These are phyloP conservation scores for Ophiosphaerella korrae DNA, from an alignment of 2,329 filamentous ascomycete species.

Conservation along the genomic window DNA sequence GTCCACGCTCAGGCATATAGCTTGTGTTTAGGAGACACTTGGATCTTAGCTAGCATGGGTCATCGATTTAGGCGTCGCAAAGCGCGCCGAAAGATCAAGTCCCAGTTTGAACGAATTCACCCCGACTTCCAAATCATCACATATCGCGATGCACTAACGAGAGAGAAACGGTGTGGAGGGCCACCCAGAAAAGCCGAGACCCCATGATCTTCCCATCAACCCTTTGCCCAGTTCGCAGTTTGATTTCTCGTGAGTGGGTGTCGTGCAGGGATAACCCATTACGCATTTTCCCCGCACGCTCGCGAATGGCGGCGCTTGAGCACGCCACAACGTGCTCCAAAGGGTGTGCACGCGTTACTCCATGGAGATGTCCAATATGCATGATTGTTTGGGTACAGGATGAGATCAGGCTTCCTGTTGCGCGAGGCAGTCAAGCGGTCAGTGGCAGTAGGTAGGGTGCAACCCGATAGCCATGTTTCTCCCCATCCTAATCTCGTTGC, in stretches of 20 bases:
- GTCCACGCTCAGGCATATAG: too few relatives aligned
- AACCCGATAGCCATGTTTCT: too few relatives aligned
- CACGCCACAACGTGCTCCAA: conserved; percentile 13
- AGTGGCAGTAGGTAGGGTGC: too few relatives aligned
- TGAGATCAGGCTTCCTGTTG: too few relatives aligned
- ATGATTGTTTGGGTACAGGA: background rate
- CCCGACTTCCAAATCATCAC: too few relatives aligned
- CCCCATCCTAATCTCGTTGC: background rate
- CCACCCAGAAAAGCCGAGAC: background rate
- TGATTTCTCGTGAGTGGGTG: background rate
- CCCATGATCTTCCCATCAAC: conserved; percentile 1
- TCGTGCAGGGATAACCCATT: conserved; percentile 1
- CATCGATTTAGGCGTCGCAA: background rate
- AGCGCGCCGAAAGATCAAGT: conserved; percentile 1
- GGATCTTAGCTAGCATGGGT: too few relatives aligned
- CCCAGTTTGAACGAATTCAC: too few relatives aligned
- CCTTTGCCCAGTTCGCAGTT: background rate
- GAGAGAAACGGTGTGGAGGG: conserved; percentile 1
- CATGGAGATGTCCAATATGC: background rate
- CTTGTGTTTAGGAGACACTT: too few relatives aligned
- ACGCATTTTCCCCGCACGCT: conserved; percentile 6
- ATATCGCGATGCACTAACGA: too few relatives aligned
- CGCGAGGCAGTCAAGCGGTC: conserved; percentile 7
- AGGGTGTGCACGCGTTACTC: background rate
- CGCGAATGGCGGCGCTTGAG: conserved; percentile 11